Base-by-base conservation (phyloP, 192 early-diverging fungal species). In the Allomyces macrogynus region DNA sequence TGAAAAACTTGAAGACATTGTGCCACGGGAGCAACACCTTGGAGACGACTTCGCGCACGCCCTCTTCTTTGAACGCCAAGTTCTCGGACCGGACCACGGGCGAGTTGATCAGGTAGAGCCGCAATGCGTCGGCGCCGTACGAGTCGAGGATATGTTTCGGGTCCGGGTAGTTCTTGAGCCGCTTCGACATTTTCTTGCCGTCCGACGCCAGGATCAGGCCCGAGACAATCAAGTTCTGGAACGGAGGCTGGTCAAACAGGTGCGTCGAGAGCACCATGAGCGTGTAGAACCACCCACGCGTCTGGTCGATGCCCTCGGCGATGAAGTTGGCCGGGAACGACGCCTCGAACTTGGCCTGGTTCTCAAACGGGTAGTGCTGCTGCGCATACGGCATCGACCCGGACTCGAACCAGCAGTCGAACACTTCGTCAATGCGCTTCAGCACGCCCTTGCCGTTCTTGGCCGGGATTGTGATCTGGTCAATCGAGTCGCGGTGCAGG, bases 211-310 rank as follows among this genome's bases (percentile, higher is more conserved):
- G 79, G 9, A 99, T 89, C 43, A 99, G 75, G 49, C 96, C 96
- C 75, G 89, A 95, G 64, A 90, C 93, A 78, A 99, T 96, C 67
- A 97, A 78, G 74, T 99, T 99, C 80, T 94, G 92, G 77, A 88
- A 93, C 24, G 96, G 89, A 14, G 96, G 89, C 69, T 83, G 83
- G 75, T 93, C 87, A 72, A 96, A 96, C 68, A 99, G 75, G 76
- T 95, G 87, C 16, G 91, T 95, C 40, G 94, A 95, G 66, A 99
- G 78, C 5, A 99, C 96, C 72, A 97, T 78, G 23, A 99, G 81
- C 24, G 96, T 96, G 76, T 99, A 99, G 86, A 99, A 99, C 96
- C 96, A 99, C 61, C 96, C 96, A 73, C 96, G 92, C 26, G 94
- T 97, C 77, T 99, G 96, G 75, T 99, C 96, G 60, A 99, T 74